phyloP scores from a whole-genome alignment of 106 monocot genomes.

The Posidonia australis region DNA sequence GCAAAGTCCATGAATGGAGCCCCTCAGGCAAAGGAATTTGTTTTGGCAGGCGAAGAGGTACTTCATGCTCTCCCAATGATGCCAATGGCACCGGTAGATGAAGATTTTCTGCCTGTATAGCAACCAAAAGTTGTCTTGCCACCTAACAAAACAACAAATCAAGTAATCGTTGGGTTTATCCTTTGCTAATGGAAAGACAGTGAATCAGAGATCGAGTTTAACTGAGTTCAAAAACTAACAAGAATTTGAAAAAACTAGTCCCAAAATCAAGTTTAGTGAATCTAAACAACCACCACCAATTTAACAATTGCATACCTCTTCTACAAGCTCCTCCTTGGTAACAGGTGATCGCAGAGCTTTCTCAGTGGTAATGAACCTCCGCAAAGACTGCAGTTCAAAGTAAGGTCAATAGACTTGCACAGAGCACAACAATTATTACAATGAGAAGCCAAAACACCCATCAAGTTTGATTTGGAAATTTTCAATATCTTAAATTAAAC shows the following conservation, averaged over 20 bases:
- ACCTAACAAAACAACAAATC: slow-evolving; percentile 29
- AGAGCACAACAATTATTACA: no score
- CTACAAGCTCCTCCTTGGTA: slow-evolving; percentile 81
- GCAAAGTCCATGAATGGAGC: slow-evolving; percentile 52
- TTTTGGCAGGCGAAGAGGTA: slow-evolving; percentile 69
- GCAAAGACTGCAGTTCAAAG: slow-evolving; percentile 35
- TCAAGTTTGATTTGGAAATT: not conserved
- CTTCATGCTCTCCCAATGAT: slow-evolving; percentile 60
- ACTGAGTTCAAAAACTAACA: no score
- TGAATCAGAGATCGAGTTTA: no score
- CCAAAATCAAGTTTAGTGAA: no score
- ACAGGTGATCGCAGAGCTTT: slow-evolving; percentile 70
- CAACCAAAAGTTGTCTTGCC: slow-evolving; percentile 58
- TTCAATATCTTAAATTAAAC: no score
- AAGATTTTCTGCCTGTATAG: slow-evolving; percentile 80
- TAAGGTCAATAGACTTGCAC: no score
- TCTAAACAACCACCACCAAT: no score
- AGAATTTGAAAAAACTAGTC: no score
- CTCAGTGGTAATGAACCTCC: slow-evolving; percentile 55
- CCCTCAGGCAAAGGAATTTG: slow-evolving; percentile 75
- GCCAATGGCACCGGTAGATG: slow-evolving; percentile 51
- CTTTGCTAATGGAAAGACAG: no score
- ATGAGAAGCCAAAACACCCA: no score
- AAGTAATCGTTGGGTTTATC: not conserved
- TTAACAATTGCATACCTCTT: slow-evolving; percentile 46